These are phyloP conservation scores for Bonia amplexicaulis DNA, from an alignment of 176 grass and related monocot genomes.

Conservation along the genomic window DNA sequence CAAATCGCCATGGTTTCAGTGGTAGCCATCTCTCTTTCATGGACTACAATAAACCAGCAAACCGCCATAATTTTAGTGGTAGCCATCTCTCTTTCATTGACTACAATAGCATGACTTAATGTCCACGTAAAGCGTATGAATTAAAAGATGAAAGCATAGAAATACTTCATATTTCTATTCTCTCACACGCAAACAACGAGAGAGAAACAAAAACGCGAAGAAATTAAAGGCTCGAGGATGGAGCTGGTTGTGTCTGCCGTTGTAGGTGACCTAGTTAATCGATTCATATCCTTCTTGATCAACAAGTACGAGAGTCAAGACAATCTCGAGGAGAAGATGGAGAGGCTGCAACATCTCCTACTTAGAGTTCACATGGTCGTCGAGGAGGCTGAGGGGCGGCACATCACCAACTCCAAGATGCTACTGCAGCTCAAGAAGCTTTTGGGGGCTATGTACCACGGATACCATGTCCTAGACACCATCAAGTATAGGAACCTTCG, in stretches of 20 bases:
- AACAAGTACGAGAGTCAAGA: background rate
- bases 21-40: no score
- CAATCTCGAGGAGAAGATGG: background rate
- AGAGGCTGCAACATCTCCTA: constrained; percentile 28
- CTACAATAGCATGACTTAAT: no score
- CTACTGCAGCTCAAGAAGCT: constrained; percentile 23
- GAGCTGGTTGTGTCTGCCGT: constrained; percentile 28
- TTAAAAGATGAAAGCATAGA: no score
- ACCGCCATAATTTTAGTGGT: no score
- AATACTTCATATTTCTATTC: no score
- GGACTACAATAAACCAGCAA: no score
- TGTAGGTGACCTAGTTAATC: constrained; percentile 23
- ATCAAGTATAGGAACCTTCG: background rate
- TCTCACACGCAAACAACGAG: background rate
- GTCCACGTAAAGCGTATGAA: no score
- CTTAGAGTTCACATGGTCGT: background rate
- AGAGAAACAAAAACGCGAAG: background rate
- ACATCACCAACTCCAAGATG: constrained; percentile 30
- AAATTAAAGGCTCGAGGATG: background rate
- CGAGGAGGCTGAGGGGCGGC: constrained; percentile 16
- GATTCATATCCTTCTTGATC: constrained; percentile 30
- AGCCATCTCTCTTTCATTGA: no score
- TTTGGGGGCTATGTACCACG: constrained; percentile 16
- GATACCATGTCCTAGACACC: constrained; percentile 10
- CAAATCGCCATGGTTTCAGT: no score